A percentile compares a stretch with the other conserved stretches of the same genome.
Evolutionary conservation across 2,329 filamentous ascomycete genomes (phyloP).

Genomic region (Venturia oleaginea): DNA sequence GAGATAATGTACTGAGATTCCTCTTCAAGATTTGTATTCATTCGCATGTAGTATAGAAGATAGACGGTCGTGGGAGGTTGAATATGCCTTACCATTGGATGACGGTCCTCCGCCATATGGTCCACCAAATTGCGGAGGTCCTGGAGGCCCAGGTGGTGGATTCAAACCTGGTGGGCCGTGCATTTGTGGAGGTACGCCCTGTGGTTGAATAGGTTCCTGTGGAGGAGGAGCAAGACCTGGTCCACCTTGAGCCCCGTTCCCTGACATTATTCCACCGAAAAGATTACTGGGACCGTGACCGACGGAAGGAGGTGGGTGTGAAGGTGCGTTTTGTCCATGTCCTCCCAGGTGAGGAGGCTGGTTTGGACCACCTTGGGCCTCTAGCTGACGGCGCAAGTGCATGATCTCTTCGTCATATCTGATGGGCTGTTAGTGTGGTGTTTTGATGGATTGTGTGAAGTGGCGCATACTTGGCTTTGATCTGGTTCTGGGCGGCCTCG

Average conservation of each 20-base stretch:
- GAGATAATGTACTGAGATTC: neutral
- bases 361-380: conserved; percentile 54
- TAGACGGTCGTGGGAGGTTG: neutral
- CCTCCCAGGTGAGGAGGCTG: conserved; percentile 59
- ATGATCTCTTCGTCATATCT: conserved; percentile 92
- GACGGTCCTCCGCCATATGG: conserved; percentile 41
- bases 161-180: conserved; percentile 61
- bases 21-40: neutral
- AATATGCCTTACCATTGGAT: conserved; percentile 45
- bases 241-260: conserved; percentile 70
- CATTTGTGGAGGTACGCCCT: conserved; percentile 45
- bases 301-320: conserved; percentile 76
- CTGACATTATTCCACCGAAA: conserved; percentile 93
- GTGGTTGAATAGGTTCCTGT: conserved; percentile 51
- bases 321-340: conserved; percentile 64
- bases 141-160: conserved; percentile 48
- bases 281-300: conserved; percentile 82
- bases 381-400: conserved; percentile 79
- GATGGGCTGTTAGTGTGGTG: conserved; percentile 5
- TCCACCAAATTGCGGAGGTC: conserved; percentile 59
- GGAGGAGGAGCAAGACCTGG: conserved; percentile 68
- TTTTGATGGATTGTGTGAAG: no score
- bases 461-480: conserved; percentile 76
- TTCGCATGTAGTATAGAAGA: neutral
- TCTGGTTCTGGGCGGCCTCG: conserved; percentile 77